Percentiles rank a stretch among this genome's conserved stretches.
Evolutionary conservation across 305 asterid species (phyloP).

Genomic region (Solanum chacoense): DNA sequence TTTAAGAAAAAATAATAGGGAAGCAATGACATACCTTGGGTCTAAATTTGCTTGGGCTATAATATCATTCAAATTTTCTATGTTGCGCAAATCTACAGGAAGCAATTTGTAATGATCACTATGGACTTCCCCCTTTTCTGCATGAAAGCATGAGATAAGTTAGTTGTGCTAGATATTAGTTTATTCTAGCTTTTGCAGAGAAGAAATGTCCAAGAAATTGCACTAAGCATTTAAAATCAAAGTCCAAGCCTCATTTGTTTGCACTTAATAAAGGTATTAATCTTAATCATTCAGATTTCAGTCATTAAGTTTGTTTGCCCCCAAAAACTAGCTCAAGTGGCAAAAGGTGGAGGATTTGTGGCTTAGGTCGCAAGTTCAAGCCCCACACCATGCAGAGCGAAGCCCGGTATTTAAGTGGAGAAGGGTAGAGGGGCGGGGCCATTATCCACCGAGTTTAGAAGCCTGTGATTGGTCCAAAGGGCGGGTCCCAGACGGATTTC

Average conservation of each 20-base stretch:
- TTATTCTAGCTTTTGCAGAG: not conserved
- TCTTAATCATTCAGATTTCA: not conserved
- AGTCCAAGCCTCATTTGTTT: not conserved
- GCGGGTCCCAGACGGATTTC: no score
- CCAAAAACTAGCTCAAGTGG: no score
- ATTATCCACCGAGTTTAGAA: no score
- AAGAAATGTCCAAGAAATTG: not conserved
- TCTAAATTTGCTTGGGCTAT: constrained; percentile 65
- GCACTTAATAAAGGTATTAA: not conserved
- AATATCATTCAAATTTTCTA: constrained; percentile 55
- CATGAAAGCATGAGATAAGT: constrained; percentile 20
- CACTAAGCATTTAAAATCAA: not conserved
- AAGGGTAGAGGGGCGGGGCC: no score
- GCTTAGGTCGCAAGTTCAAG: no score
- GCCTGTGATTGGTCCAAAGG: no score
- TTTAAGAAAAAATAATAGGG: constrained; percentile 3
- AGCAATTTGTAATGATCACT: constrained; percentile 84
- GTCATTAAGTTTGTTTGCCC: not conserved
- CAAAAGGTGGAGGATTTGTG: no score
- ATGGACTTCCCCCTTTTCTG: constrained; percentile 92
- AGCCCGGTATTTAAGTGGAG: no score
- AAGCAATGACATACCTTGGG: constrained; percentile 56
- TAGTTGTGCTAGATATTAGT: not conserved
- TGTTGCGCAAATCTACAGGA: constrained; percentile 81
- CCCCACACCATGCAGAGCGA: no score